Evolutionary conservation across 306 rosid species (phyloP).

Genomic region (Hippophae tibetana): DNA sequence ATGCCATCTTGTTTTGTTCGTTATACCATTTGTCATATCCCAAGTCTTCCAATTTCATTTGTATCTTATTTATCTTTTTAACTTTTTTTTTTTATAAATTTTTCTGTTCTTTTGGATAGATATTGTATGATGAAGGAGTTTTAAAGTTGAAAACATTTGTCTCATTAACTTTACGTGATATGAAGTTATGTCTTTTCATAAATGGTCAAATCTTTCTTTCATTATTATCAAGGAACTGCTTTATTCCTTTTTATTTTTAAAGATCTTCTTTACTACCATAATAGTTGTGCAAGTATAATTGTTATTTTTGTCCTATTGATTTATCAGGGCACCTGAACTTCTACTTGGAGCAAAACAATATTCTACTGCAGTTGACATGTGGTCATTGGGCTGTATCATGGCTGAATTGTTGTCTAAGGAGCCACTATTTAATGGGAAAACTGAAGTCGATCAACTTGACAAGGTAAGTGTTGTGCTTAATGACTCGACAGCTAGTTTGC

Average conservation of each 20-base stretch:
- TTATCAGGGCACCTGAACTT: constrained; percentile 91
- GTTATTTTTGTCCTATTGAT: constrained; percentile 16
- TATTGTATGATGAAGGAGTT: not conserved
- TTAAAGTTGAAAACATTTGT: too few relatives aligned
- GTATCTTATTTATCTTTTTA: not conserved
- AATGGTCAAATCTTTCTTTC: too few relatives aligned
- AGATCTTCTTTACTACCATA: not conserved
- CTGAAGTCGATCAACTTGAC: constrained; percentile 95
- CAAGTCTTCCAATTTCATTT: not conserved
- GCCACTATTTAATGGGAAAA: constrained; percentile 85
- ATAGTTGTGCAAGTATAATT: not conserved
- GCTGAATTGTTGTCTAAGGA: constrained; percentile 91
- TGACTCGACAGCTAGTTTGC: not conserved
- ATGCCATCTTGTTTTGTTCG: too few relatives aligned
- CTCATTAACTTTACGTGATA: too few relatives aligned
- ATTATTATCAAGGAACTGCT: not conserved
- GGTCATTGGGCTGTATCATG: constrained; percentile 99
- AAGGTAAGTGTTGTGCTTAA: constrained; percentile 40
- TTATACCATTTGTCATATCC: too few relatives aligned
- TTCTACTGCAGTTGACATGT: constrained; percentile 94
- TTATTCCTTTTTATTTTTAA: too few relatives aligned
- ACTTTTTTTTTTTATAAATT: not conserved
- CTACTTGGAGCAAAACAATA: constrained; percentile 78
- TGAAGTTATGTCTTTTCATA: too few relatives aligned
- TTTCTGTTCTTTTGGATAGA: not conserved